Base-by-base conservation (phyloP, 108 stramenopile genomes). In the Skeletonema grethae region DNA sequence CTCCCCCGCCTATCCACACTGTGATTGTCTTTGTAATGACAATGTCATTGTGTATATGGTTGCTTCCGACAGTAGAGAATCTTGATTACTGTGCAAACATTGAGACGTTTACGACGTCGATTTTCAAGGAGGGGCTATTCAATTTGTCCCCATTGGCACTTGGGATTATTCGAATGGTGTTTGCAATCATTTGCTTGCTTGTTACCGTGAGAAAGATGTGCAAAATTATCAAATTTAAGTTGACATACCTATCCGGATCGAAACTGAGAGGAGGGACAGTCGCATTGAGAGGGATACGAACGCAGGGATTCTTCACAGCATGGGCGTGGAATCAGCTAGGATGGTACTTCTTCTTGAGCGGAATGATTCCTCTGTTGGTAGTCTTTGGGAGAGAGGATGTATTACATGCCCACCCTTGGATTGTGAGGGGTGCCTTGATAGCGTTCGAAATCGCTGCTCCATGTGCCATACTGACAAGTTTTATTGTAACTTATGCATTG, bases 261-360 rank as follows among this genome's bases (percentile, higher is more conserved):
- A 82, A 74, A 24, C 75, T 85, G 7, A 72, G 63, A 4, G 28
- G 29, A 28, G 77, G 72, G 0, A 10, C 13, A 0, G 38, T 85
- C 5, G 16, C 55, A 24, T 53, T 84, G 57, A 38, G 0, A 6
- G 85, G 80, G 20, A 58, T 65, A 43, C 74, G 56, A 20, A 90
- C 86, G 2, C 70, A 89, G 38, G 82, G 72, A 16, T 88, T 88
- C 22, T 92, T 86, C 61, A 95, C 91, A 1, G 82, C 86, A 9
- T 87, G 86, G 86, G 75, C 80, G 10, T 92, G 91, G 90, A 84
- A 87, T 64, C 30, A 92, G 30, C 72, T 94, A 10, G 90, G 88
- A n/a, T 9, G 73, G 1, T 74, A 70, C 24, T 90, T 90, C 77
- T 43, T 86, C 29, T 56, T 88, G 13, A 66, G 71, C 46, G 89